These are phyloP conservation scores for Prototheca wickerhamii DNA, from an alignment of 163 green algal genomes.

Conservation along the genomic window DNA sequence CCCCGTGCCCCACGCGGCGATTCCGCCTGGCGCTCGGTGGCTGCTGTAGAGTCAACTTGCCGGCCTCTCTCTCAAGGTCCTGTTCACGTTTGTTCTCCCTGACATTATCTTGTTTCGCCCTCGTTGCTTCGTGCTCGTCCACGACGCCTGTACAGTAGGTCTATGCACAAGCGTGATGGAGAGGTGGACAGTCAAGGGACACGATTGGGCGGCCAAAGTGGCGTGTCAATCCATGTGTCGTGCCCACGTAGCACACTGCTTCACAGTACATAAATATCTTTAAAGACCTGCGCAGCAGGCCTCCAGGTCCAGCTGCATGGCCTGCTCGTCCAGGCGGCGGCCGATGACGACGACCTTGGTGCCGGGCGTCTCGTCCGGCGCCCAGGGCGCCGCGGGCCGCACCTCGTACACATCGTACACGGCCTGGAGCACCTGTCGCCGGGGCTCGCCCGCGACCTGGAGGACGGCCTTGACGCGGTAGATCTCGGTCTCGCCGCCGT, in stretches of 20 bases:
- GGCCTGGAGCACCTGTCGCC: constrained; percentile 58
- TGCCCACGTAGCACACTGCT: background rate
- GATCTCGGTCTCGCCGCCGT: constrained; percentile 51
- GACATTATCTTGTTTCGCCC: too few species aligned
- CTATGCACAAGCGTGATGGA: too few species aligned
- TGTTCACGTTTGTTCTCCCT: too few species aligned
- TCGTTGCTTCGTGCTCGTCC: too few species aligned
- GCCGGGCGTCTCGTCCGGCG: background rate
- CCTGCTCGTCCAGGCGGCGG: constrained; percentile 24
- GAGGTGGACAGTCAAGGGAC: too few species aligned
- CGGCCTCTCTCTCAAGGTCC: too few species aligned
- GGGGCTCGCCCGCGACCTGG: constrained; percentile 26
- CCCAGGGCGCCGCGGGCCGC: constrained; percentile 26
- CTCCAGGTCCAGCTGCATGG: constrained; percentile 29
- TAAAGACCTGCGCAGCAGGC: constrained; percentile 16
- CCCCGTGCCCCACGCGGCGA: too few species aligned
- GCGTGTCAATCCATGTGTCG: background rate
- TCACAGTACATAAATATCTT: background rate
- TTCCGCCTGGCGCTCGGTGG: too few species aligned
- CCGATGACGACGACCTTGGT: constrained; percentile 59
- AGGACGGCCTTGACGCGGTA: constrained; percentile 79
- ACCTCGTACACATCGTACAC: constrained; percentile 81
- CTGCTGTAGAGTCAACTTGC: too few species aligned
- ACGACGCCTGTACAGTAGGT: too few species aligned
- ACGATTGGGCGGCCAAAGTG: too few species aligned